Conservation (phyloP, 1,284 basidiomycete species). For the Lentinula novae-zelandiae region DNA sequence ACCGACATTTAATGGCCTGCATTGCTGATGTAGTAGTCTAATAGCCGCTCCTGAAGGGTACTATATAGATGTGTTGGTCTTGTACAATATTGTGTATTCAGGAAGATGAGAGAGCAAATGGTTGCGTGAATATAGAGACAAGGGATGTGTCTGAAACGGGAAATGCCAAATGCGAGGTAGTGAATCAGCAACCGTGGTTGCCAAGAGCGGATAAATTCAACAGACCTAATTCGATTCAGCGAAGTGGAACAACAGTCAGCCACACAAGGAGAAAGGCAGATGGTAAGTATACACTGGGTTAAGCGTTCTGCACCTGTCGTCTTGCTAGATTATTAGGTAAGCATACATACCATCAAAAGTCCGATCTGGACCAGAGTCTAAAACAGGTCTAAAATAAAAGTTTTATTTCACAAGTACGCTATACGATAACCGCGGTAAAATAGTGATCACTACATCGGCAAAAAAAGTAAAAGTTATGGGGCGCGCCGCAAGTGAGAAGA, state of each 20-base stretch:
- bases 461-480: not conserved
- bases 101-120: not conserved
- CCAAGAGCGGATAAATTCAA: not conserved
- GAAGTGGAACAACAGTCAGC: not conserved
- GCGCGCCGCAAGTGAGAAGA: not conserved
- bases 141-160: constrained; percentile 5
- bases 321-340: not conserved
- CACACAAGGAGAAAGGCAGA: not conserved
- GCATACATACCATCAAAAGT: not conserved
- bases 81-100: constrained; percentile 7
- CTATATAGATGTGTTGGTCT: constrained; percentile 2
- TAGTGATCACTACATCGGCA: not conserved
- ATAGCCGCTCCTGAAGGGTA: constrained; percentile 1
- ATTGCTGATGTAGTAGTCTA: constrained; percentile 32
- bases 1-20: constrained; percentile 69
- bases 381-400: not conserved
- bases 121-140: constrained; percentile 2
- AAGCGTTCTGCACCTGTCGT: not conserved
- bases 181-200: not conserved
- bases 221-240: constrained; percentile 1
- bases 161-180: not conserved
- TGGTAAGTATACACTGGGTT: not conserved
- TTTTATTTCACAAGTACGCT: constrained; percentile 13
- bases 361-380: constrained; percentile 1
- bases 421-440: not conserved